phyloP scores from a whole-genome alignment of 2,329 filamentous ascomycete species.

The Aspergillus pseudonomiae region DNA sequence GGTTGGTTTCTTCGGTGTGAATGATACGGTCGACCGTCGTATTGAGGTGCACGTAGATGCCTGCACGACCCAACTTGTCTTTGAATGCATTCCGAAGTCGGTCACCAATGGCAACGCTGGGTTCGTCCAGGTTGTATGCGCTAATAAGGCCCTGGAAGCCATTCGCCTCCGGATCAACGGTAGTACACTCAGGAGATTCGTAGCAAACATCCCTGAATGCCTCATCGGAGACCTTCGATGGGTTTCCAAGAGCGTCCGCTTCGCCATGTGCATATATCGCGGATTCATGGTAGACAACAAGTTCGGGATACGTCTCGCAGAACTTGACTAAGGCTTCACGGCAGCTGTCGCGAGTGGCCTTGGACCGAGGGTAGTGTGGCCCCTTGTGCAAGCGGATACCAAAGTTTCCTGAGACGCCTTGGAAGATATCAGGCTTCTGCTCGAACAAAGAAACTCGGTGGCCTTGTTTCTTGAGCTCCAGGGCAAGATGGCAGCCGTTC shows the following conservation, averaged over 20 bases:
- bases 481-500: slow-evolving; percentile 11
- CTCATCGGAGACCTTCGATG: slow-evolving; percentile 4
- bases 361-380: slow-evolving; percentile 12
- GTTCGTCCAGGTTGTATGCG: slow-evolving; percentile 9
- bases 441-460: slow-evolving; percentile 6
- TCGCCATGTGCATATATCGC: slow-evolving; percentile 7
- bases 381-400: slow-evolving; percentile 10
- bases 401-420: slow-evolving; percentile 10
- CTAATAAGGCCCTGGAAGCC: background rate
- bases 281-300: background rate
- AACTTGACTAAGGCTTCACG: background rate
- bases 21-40: background rate
- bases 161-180: background rate
- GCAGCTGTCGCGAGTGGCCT: slow-evolving; percentile 9
- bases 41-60: slow-evolving; percentile 5
- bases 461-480: slow-evolving; percentile 5
- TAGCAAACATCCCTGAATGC: background rate
- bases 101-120: background rate
- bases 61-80: background rate
- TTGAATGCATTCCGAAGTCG: background rate
- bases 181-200: background rate
- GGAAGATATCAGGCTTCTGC: slow-evolving; percentile 5
- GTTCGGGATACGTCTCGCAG: slow-evolving; percentile 3
- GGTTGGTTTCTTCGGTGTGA: background rate
- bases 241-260: background rate